Percentiles rank a stretch among this genome's conserved stretches.
Evolutionary conservation across 148 eudicot genomes (phyloP).

Genomic region (Nepenthes mirabilis): DNA sequence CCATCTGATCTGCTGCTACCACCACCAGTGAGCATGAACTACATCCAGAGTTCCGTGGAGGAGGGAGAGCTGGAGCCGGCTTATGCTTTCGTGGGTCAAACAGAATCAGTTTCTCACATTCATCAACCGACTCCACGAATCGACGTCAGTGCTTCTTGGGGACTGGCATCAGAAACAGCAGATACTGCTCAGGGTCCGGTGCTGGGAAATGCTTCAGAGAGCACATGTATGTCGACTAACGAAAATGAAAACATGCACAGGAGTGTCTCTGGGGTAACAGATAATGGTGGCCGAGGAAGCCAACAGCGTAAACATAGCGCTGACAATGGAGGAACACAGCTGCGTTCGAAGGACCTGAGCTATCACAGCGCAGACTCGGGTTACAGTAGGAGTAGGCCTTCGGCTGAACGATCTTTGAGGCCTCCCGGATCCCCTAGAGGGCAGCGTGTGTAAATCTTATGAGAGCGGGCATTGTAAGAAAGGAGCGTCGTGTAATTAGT

Average conservation of each 20-base stretch:
- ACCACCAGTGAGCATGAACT: not conserved
- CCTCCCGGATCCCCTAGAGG: conserved; percentile 4
- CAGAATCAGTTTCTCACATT: not conserved
- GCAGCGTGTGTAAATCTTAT: conserved; percentile 28
- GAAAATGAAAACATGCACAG: conserved; percentile 23
- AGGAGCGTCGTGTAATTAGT: conserved; percentile 30
- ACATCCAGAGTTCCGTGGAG: not conserved
- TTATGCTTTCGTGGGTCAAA: conserved; percentile 7
- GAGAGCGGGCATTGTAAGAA: conserved; percentile 39
- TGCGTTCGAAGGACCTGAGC: too few relatives aligned
- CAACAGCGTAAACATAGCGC: too few relatives aligned
- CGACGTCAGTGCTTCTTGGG: not conserved
- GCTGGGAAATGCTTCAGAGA: not conserved
- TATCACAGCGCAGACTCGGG: too few relatives aligned
- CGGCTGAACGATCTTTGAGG: conserved; percentile 5
- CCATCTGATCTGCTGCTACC: not conserved
- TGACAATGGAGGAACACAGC: too few relatives aligned
- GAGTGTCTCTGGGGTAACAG: conserved; percentile 20
- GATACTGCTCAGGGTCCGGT: conserved; percentile 11
- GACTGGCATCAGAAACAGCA: conserved; percentile 8
- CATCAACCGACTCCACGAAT: not conserved
- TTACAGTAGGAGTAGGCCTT: too few relatives aligned
- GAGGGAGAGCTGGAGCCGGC: conserved; percentile 12
- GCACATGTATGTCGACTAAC: not conserved
- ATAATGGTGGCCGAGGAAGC: too few relatives aligned